phyloP scores from a whole-genome alignment of 495 filamentous ascomycete species.

The Aspergillus nidulans region DNA sequence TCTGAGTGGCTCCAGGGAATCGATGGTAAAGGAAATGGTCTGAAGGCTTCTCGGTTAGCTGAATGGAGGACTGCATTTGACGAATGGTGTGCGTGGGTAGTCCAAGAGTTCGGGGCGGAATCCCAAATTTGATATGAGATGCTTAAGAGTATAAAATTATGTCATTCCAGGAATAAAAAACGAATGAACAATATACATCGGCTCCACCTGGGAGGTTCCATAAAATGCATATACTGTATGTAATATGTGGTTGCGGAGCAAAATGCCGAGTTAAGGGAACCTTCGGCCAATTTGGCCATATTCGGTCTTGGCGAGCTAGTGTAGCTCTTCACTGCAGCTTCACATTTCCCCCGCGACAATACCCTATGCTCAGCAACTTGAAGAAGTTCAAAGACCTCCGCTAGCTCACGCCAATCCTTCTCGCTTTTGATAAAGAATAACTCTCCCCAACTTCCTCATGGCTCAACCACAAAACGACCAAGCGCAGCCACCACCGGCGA shows the following conservation, averaged over 20 bases:
- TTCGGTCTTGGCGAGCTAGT: background rate
- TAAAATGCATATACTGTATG: too few species aligned
- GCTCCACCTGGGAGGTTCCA: too few species aligned
- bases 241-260: background rate
- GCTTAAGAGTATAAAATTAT: background rate
- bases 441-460: background rate
- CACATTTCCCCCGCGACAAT: background rate
- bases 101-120: constrained; percentile 5
- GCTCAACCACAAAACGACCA: constrained; percentile 20
- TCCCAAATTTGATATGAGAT: background rate
- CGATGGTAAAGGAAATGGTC: background rate
- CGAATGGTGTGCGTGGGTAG: constrained; percentile 13
- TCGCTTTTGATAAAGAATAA: background rate
- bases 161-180: background rate
- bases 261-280: background rate
- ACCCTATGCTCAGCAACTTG: background rate
- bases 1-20: constrained; percentile 6
- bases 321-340: background rate
- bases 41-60: background rate
- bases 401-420: background rate
- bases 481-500: constrained; percentile 31
- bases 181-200: background rate
- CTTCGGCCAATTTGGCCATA: background rate
- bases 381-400: background rate
- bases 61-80: constrained; percentile 13